Evolutionary conservation across 352 stramenopile genomes (phyloP), one percentile per base, ranked within the genome.

Genomic region (Globisporangium emineosum): DNA sequence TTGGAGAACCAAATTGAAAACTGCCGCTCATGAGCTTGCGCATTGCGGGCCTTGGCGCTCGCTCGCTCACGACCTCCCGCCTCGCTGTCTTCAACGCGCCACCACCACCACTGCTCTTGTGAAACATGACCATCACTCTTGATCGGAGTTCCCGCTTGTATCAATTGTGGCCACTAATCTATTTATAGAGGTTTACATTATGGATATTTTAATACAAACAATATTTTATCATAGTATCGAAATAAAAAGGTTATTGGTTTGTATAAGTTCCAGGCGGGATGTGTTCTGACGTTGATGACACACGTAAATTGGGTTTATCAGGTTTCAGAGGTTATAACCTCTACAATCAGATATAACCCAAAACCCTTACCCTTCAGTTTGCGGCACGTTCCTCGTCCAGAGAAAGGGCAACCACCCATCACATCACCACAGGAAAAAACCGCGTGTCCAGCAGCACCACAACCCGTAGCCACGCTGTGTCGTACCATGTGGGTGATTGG

Each of bases 1-100:
- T 66, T 64, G 49, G 54, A 63, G 60, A 60, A 54, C 62, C 62
- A 64, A 72, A 71, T 56, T 71, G 62, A 53, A 58, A 57, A 64
- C 49, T 56, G 49, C 19, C 30, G 25, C 29, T 47, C 51, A 57
- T 57, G 29, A 51, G 23, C 54, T 15, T n/a, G n/a, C 23, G 35
- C 21, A 33, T 60, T 30, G 25, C n/a, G 8, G 37, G 3, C 17
- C 15, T 45, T 21, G 37, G 37, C n/a, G n/a, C 37, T n/a, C 33
- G 33, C 33, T 40, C 33, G 33, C 33, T 15, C 37, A 17, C 37
- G 37, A 21, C 15, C 40, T 47, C 40, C 40, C 40, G 35, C 35
- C 15, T 17, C 25, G 21, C 9, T 12, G 33, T 25, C 54, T 60
- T 60, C 54, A 49, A 49, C 32, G 54, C 56, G 25, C 56, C 56